Percentiles rank a stretch among this genome's conserved stretches.
Evolutionary conservation across 768 basidiomycete species (phyloP).

Genomic region (Trametes punicea): DNA sequence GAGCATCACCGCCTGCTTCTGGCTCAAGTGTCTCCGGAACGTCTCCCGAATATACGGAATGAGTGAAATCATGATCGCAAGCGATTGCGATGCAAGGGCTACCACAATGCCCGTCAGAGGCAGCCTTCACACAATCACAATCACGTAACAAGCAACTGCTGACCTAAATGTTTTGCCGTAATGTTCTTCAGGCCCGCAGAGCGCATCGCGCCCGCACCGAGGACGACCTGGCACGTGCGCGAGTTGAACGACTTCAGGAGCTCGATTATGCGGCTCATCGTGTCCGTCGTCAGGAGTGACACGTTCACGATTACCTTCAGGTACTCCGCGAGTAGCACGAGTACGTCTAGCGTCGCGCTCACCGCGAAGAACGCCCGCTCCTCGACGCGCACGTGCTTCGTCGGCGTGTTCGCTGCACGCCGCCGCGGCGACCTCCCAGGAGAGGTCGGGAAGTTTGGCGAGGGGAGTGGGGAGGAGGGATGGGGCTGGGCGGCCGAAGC

Average conservation of each 20-base stretch:
- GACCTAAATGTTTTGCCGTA: constrained; percentile 95
- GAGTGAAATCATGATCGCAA: constrained; percentile 90
- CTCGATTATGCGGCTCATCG: constrained; percentile 93
- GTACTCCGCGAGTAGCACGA: constrained; percentile 79
- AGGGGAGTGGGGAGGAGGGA: constrained; percentile 30
- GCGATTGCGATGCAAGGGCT: constrained; percentile 95
- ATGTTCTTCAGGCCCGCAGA: constrained; percentile 97
- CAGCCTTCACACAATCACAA: constrained; percentile 3
- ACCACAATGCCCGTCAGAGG: constrained; percentile 13
- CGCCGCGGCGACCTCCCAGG: constrained; percentile 18
- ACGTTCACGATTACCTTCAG: constrained; percentile 85
- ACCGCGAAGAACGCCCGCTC: constrained; percentile 85
- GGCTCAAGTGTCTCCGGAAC: constrained; percentile 88
- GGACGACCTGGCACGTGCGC: constrained; percentile 94
- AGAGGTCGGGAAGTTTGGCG: constrained; percentile 22
- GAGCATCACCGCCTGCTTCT: constrained; percentile 94
- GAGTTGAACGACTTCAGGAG: constrained; percentile 98
- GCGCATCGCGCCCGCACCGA: constrained; percentile 98
- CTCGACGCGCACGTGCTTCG: constrained; percentile 75
- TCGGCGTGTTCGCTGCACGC: constrained; percentile 20
- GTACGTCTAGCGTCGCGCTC: constrained; percentile 73
- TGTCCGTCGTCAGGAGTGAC: constrained; percentile 85
- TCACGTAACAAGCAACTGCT: constrained; percentile 23
- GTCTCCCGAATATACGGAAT: constrained; percentile 96
- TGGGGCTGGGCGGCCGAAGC: constrained; percentile 7